A percentile compares a stretch with the other conserved stretches of the same genome.
phyloP scores from a whole-genome alignment of 2,329 filamentous ascomycete species.

The Cadophora sp. region DNA sequence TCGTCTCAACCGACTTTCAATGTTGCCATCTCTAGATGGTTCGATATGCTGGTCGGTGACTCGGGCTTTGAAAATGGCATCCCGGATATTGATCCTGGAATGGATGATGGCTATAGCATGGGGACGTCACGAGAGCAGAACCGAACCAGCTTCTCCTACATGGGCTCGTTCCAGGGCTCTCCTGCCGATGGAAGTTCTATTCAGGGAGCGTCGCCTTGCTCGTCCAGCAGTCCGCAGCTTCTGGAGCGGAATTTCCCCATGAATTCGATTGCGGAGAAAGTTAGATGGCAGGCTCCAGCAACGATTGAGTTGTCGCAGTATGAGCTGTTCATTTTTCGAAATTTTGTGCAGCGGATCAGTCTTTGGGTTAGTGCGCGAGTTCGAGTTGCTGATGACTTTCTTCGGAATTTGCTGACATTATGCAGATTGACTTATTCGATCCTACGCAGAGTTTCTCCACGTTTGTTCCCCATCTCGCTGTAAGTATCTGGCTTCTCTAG shows the following conservation, averaged over 20 bases:
- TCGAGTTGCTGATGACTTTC: neutral
- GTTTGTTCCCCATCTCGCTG: constrained; percentile 46
- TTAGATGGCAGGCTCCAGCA: constrained; percentile 34
- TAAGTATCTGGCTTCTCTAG: constrained; percentile 11
- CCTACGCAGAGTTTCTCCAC: constrained; percentile 45
- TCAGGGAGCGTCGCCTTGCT: constrained; percentile 4
- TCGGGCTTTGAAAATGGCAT: constrained; percentile 21
- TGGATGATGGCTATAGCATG: constrained; percentile 2
- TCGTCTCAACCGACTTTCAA: constrained; percentile 23
- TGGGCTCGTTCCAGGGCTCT: constrained; percentile 10
- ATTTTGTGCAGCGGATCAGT: constrained; percentile 39
- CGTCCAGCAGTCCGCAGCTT: constrained; percentile 24
- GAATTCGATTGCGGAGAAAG: constrained; percentile 16
- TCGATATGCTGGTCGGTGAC: constrained; percentile 27
- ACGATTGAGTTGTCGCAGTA: constrained; percentile 34
- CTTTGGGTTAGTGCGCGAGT: constrained; percentile 32
- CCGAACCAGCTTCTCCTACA: constrained; percentile 12
- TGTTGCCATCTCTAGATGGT: constrained; percentile 28
- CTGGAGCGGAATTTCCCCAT: constrained; percentile 25
- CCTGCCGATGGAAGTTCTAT: neutral
- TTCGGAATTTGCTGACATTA: neutral
- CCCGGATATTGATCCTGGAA: constrained; percentile 6
- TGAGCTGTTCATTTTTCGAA: constrained; percentile 37
- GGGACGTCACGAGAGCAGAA: constrained; percentile 17
- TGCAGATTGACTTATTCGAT: constrained; percentile 46